phyloP scores from a whole-genome alignment of 164 flowering plant genomes.

The Cinnamomum chago region DNA sequence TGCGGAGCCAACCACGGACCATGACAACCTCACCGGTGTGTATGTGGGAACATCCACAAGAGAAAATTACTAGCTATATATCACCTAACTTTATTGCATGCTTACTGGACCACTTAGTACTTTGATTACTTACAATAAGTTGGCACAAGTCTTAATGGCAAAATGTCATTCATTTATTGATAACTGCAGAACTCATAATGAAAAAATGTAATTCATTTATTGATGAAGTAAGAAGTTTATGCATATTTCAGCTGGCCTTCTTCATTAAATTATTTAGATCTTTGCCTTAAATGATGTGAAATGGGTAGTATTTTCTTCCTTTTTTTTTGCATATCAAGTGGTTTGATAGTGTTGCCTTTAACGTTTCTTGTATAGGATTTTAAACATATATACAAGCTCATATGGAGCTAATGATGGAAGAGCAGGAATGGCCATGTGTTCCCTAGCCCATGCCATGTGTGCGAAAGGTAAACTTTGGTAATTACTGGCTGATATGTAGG shows the following conservation, averaged over 20 bases:
- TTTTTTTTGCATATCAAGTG: neutral
- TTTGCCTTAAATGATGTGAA: too few relatives aligned
- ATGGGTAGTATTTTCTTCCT: neutral
- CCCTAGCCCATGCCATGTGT: constrained; percentile 72
- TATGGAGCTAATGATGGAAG: constrained; percentile 87
- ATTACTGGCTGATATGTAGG: neutral
- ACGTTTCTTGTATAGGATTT: constrained; percentile 37
- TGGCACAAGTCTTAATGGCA: too few relatives aligned
- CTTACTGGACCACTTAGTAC: too few relatives aligned
- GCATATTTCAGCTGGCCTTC: too few relatives aligned
- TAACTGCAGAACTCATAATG: neutral
- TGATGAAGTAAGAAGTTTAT: too few relatives aligned
- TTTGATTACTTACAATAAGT: too few relatives aligned
- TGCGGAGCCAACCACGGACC: too few relatives aligned
- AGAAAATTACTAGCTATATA: too few relatives aligned
- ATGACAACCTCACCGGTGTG: too few relatives aligned
- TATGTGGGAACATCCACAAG: too few relatives aligned
- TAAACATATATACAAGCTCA: constrained; percentile 43
- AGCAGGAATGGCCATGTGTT: constrained; percentile 82
- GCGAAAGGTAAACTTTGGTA: constrained; percentile 52
- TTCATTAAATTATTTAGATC: neutral
- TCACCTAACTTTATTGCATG: too few relatives aligned
- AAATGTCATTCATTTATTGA: neutral
- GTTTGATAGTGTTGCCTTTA: constrained; percentile 6
- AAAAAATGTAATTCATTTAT: too few relatives aligned